These are phyloP conservation scores for Rhizopogon rudus DNA, from an alignment of 768 basidiomycete species.

Conservation along the genomic window DNA sequence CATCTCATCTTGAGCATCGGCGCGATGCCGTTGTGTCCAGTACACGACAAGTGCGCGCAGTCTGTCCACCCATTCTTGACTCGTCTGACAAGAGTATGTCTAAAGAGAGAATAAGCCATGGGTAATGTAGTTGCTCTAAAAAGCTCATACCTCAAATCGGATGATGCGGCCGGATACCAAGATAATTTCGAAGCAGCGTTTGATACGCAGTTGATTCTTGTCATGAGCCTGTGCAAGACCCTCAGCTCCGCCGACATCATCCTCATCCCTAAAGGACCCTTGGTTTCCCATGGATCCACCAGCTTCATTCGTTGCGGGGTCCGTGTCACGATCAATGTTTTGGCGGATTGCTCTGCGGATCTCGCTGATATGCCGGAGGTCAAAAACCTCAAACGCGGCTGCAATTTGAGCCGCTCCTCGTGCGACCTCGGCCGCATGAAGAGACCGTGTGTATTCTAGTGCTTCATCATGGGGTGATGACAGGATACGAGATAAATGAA, in stretches of 20 bases:
- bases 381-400: conserved; percentile 61
- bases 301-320: not conserved
- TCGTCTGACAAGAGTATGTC: conserved; percentile 61
- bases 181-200: conserved; percentile 74
- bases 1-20: conserved; percentile 79
- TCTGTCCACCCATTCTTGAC: conserved; percentile 82
- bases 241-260: conserved; percentile 64
- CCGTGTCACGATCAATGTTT: conserved; percentile 19
- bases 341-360: conserved; percentile 58
- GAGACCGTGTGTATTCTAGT: conserved; percentile 24
- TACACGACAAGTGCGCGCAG: conserved; percentile 67
- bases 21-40: conserved; percentile 73
- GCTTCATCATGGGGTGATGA: conserved; percentile 22
- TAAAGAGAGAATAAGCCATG: conserved; percentile 22
- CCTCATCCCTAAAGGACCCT: conserved; percentile 36
- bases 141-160: conserved; percentile 66
- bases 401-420: conserved; percentile 64
- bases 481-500: conserved; percentile 27
- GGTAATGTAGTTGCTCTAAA: not conserved
- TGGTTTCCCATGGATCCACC: conserved; percentile 6
- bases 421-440: conserved; percentile 49
- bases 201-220: conserved; percentile 44
- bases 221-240: conserved; percentile 39
- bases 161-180: conserved; percentile 63
- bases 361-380: conserved; percentile 62